These are phyloP conservation scores for Rhizophora apiculata DNA, from an alignment of 345 rosid genomes.

Conservation along the genomic window DNA sequence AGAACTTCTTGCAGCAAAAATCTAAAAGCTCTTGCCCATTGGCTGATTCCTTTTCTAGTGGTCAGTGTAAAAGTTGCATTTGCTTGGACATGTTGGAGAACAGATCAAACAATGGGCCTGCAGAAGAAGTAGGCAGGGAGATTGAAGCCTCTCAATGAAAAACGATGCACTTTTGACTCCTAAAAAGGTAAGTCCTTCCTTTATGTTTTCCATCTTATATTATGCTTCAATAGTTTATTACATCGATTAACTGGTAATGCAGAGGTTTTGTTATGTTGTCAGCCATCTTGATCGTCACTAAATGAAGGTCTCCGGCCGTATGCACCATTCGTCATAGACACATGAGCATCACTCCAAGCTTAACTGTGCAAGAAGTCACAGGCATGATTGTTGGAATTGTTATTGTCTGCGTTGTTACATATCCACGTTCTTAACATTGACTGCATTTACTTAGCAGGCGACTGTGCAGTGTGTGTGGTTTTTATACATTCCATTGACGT, in stretches of 20 bases:
- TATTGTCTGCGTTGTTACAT: background rate
- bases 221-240: background rate
- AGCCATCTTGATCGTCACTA: conserved; percentile 28
- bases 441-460: background rate
- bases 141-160: conserved; percentile 32
- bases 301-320: background rate
- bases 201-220: conserved; percentile 22
- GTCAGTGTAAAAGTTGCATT: conserved; percentile 17
- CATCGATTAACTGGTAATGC: conserved; percentile 34
- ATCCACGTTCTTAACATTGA: background rate
- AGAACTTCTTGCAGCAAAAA: conserved; percentile 35
- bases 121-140: conserved; percentile 31
- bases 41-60: conserved; percentile 14
- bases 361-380: background rate
- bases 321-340: background rate
- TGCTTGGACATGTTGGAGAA: conserved; percentile 32
- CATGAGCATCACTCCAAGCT: background rate
- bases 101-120: conserved; percentile 40
- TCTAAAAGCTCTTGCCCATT: conserved; percentile 24
- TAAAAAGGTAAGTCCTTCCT: conserved; percentile 40
- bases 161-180: conserved; percentile 16
- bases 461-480: background rate
- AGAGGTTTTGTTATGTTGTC: conserved; percentile 29
- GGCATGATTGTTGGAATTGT: background rate
- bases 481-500: background rate